A percentile compares a stretch with the other conserved stretches of the same genome.
Conservation (phyloP, 164 flowering plant genomes). For the Echeveria elegans region DNA sequence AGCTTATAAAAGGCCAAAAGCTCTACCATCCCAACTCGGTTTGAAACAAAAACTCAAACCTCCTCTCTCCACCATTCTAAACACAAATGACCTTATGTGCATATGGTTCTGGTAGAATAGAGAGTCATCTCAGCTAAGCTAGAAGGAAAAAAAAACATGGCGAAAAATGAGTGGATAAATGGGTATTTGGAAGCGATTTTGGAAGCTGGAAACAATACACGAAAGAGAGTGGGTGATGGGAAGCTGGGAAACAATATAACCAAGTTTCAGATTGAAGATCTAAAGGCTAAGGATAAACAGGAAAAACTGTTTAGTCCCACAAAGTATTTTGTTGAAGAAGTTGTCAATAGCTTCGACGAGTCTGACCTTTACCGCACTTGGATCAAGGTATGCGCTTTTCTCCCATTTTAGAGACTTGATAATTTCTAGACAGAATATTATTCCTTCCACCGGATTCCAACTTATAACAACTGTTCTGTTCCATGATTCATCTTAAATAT, state of each 20-base stretch:
- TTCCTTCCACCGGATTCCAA: too few relatives aligned
- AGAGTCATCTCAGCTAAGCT: neutral
- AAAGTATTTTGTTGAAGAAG: slow-evolving; percentile 52
- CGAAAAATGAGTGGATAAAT: slow-evolving; percentile 73
- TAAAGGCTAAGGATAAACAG: slow-evolving; percentile 6
- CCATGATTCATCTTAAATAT: too few relatives aligned
- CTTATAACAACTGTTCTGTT: too few relatives aligned
- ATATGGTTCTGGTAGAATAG: neutral
- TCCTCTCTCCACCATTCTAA: neutral
- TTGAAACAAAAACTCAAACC: neutral
- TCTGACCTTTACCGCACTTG: slow-evolving; percentile 50
- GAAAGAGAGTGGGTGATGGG: slow-evolving; percentile 21
- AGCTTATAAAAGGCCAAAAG: slow-evolving; percentile 3
- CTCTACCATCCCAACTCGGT: slow-evolving; percentile 4
- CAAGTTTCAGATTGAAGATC: slow-evolving; percentile 14
- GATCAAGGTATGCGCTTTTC: slow-evolving; percentile 26
- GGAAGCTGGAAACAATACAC: slow-evolving; percentile 41
- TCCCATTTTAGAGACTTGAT: neutral
- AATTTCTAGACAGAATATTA: neutral
- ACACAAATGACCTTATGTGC: neutral
- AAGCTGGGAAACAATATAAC: slow-evolving; percentile 16
- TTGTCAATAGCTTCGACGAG: slow-evolving; percentile 49
- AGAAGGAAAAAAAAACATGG: slow-evolving; percentile 44
- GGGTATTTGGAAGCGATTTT: slow-evolving; percentile 80
- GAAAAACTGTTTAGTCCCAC: slow-evolving; percentile 34